Base-by-base conservation (phyloP, 2,329 filamentous ascomycete genomes). In the Colletotrichum noveboracense region DNA sequence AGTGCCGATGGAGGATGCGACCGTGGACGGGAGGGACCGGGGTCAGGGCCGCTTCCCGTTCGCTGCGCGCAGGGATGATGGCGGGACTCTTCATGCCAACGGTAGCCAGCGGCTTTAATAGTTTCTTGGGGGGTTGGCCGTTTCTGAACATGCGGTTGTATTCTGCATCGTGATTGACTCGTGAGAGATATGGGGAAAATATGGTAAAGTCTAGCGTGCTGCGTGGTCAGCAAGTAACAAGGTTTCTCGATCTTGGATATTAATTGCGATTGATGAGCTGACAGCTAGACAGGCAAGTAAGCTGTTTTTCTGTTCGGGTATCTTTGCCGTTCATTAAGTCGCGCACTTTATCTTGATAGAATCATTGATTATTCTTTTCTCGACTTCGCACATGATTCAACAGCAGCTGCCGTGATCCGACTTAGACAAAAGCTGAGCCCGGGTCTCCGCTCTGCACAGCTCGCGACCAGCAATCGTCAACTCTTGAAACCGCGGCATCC, bases 1-100 rank as follows among this genome's bases (percentile, higher is more conserved):
- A 64, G 55, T 75, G 73, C 64, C 62, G 69, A 67, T 62, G n/a
- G 26, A 61, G 13, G 43, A 66, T 71, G 67, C 67, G 28, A 71
- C 71, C 14, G 16, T 66, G 36, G 66, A 61, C 71, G 36, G 52
- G 67, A 61, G 21, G 66, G 61, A 48, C 71, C 26, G 60, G 66
- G 71, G 30, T 58, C 48, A 65, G 66, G 71, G 60, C 32, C 55
- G 52, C 52, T 60, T 43, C 66, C 55, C 43, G 21, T 67, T 66
- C 24, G 24, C 56, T 26, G 65, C 28, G 28, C 16, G 18, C 66
- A 69, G 32, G 67, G 67, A 36, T 62, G 36, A 13, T 3, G 24
- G n/a, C 16, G 12, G 66, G 21, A 52, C 38, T 48, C 38, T 48
- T 48, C 38, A 48, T n/a, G 9, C 18, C 38, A 48, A 48, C 18